phyloP scores from a whole-genome alignment of 2,329 filamentous ascomycete genomes.

The Colletotrichum sp. region DNA sequence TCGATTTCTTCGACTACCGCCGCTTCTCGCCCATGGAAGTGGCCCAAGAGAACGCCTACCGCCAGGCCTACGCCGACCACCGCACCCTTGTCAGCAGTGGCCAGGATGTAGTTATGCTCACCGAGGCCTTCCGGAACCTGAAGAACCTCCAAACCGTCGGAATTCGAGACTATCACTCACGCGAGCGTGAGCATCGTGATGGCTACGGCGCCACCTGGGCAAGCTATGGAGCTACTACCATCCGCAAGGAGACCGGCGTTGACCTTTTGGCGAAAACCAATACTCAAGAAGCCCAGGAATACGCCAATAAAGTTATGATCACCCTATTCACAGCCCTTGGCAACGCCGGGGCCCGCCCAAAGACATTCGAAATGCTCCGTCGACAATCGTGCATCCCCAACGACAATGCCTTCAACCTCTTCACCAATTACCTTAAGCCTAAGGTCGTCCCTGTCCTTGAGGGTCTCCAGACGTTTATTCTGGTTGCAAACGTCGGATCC shows the following conservation, averaged over 20 bases:
- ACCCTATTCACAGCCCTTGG: conserved; percentile 48
- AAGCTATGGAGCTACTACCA: conserved; percentile 57
- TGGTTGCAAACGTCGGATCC: conserved; percentile 29
- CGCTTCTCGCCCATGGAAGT: conserved; percentile 11
- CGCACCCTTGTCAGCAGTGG: conserved; percentile 46
- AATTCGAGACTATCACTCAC: conserved; percentile 63
- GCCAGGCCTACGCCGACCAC: conserved; percentile 25
- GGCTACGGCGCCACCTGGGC: conserved; percentile 47
- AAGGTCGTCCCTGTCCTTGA: conserved; percentile 45
- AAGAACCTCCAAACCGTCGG: conserved; percentile 60
- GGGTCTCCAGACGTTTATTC: conserved; percentile 50
- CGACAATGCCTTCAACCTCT: conserved; percentile 51
- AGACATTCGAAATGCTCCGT: conserved; percentile 54
- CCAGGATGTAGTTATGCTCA: conserved; percentile 56
- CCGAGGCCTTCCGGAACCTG: conserved; percentile 60
- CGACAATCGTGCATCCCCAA: conserved; percentile 34
- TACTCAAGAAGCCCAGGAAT: conserved; percentile 15
- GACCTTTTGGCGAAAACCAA: conserved; percentile 6
- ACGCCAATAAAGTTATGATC: conserved; percentile 41
- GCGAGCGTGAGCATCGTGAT: conserved; percentile 53
- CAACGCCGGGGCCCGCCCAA: conserved; percentile 38
- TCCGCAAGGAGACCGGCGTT: conserved; percentile 37
- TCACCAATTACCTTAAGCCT: conserved; percentile 39
- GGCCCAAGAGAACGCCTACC: conserved; percentile 17
- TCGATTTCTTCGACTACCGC: conserved; percentile 34